phyloP scores from a whole-genome alignment of 345 rosid genomes.

The Excoecaria agallocha region DNA sequence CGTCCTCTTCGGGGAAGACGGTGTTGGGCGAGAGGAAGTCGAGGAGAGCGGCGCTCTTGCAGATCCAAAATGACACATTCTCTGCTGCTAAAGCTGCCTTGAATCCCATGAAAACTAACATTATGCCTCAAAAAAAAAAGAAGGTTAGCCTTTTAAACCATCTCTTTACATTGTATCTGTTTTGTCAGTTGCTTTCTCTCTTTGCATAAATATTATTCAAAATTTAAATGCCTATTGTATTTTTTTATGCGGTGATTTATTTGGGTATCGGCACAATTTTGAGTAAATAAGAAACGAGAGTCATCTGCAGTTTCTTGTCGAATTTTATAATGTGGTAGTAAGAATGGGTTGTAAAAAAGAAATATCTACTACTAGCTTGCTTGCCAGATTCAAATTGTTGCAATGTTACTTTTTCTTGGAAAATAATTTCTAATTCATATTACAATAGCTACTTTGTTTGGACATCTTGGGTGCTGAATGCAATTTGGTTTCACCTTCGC shows the following conservation, averaged over 20 bases:
- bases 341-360: too few species aligned
- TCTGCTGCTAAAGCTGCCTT: conserved; percentile 88
- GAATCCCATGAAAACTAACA: conserved; percentile 58
- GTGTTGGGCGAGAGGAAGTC: conserved; percentile 76
- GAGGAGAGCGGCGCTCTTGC: conserved; percentile 72
- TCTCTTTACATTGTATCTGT: background rate
- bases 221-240: background rate
- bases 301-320: background rate
- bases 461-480: background rate
- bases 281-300: background rate
- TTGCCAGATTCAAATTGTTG: background rate
- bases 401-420: background rate
- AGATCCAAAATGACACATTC: conserved; percentile 90
- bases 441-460: background rate
- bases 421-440: background rate
- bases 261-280: background rate
- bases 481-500: conserved; percentile 16
- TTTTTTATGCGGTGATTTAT: background rate
- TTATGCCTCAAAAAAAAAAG: conserved; percentile 65
- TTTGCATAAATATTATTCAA: background rate
- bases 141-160: conserved; percentile 30
- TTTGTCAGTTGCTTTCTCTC: background rate
- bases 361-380: background rate
- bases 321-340: background rate
- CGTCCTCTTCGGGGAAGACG: conserved; percentile 27